Conservation (phyloP, 805 yeast genomes). For the Monosporozyma yasuniensis region DNA sequence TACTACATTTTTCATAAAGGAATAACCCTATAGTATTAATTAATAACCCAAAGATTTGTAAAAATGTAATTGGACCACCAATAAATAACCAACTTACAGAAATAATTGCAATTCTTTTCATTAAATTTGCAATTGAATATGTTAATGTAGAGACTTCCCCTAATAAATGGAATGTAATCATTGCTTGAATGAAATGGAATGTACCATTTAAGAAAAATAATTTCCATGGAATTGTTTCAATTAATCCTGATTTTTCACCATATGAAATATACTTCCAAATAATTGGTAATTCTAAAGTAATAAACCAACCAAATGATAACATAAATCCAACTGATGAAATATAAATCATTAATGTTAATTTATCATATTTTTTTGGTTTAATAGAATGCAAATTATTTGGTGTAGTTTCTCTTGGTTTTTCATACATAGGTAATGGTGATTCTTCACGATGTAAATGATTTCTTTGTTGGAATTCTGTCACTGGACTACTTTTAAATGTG, state of each 20-base stretch:
- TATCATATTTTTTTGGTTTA: conserved; percentile 49
- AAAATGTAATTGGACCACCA: conserved; percentile 39
- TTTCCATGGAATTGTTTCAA: conserved; percentile 35
- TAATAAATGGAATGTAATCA: conserved; percentile 70
- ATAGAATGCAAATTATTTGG: neutral
- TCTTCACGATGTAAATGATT: conserved; percentile 6
- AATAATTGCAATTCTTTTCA: conserved; percentile 81
- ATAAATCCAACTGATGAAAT: conserved; percentile 66
- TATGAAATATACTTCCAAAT: conserved; percentile 15
- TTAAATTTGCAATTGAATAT: conserved; percentile 77
- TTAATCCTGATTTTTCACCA: conserved; percentile 14
- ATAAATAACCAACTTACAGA: conserved; percentile 63
- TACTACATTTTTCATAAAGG: conserved; percentile 45
- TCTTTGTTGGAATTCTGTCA: conserved; percentile 2
- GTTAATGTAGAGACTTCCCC: conserved; percentile 78
- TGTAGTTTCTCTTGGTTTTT: neutral
- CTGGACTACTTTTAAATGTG: conserved; percentile 33
- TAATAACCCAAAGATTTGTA: conserved; percentile 42
- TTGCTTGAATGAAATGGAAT: conserved; percentile 70
- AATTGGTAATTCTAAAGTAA: conserved; percentile 48
- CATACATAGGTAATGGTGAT: conserved; percentile 17
- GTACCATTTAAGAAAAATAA: conserved; percentile 58
- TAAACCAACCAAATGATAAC: conserved; percentile 67
- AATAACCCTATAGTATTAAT: conserved; percentile 50
- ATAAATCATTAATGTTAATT: conserved; percentile 70